Conservation (phyloP, 2,329 filamentous ascomycete genomes). For the Tolypocladium inflatum region DNA sequence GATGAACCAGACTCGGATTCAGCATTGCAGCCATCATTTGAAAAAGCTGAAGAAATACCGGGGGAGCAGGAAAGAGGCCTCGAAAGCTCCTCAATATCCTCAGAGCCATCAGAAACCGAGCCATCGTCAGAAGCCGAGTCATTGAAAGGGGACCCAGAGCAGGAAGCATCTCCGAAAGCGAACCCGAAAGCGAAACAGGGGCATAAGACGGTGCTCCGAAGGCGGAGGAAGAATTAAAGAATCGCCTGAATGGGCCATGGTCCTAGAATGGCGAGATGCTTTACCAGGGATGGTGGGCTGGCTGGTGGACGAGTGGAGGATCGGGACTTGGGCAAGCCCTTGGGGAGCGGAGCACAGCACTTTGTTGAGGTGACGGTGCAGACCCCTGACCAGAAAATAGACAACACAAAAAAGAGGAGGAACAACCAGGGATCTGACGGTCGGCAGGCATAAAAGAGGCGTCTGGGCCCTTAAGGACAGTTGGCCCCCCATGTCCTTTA, state of each 20-base stretch:
- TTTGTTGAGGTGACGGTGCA: no score
- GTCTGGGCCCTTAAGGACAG: no score
- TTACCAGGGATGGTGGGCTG: not conserved
- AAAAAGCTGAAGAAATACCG: not conserved
- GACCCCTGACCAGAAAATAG: no score
- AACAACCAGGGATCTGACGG: no score
- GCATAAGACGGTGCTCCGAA: no score
- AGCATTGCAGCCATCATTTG: not conserved
- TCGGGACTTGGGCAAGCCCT: not conserved
- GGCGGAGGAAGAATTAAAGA: not conserved
- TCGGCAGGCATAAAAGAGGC: no score
- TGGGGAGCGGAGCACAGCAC: not conserved
- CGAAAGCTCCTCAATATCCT: not conserved
- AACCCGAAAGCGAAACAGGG: no score
- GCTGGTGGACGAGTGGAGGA: not conserved
- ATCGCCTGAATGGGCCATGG: not conserved
- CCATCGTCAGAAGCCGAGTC: no score
- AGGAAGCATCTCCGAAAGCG: no score
- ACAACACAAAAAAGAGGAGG: no score
- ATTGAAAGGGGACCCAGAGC: no score
- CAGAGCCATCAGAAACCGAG: not conserved
- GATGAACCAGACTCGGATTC: not conserved
- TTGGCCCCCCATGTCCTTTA: no score
- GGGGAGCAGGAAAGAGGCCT: not conserved
- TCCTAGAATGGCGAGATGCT: not conserved